A percentile compares a stretch with the other conserved stretches of the same genome.
Evolutionary conservation across 768 basidiomycete species (phyloP).

Genomic region (Boletus rubroflammeus): DNA sequence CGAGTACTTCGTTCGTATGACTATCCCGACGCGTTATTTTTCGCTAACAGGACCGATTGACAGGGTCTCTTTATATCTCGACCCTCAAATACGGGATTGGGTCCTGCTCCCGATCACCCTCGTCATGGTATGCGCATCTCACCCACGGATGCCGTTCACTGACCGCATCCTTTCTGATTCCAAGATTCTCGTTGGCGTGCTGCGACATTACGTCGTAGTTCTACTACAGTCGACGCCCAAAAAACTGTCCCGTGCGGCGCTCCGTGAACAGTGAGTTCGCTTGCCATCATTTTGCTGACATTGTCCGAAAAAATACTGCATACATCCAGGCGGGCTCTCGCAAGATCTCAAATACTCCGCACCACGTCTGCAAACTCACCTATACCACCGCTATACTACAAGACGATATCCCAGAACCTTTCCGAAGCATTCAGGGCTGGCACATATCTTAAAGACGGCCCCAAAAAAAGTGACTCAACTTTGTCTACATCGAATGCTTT

Average conservation of each 20-base stretch:
- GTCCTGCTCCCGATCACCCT: constrained; percentile 94
- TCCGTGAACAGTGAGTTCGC: constrained; percentile 85
- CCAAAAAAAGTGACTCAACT: constrained; percentile 60
- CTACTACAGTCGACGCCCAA: constrained; percentile 84
- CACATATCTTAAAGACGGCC: constrained; percentile 82
- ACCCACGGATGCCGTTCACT: background rate
- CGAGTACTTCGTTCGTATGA: constrained; percentile 23
- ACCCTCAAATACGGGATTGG: constrained; percentile 95
- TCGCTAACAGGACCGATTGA: constrained; percentile 9
- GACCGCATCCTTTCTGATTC: background rate
- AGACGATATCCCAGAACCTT: constrained; percentile 70
- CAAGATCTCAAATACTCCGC: constrained; percentile 81
- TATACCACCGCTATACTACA: constrained; percentile 69
- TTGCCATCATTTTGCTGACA: constrained; percentile 1
- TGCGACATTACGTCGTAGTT: constrained; percentile 88
- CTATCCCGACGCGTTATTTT: background rate
- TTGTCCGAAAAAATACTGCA: background rate
- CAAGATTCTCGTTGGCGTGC: constrained; percentile 88
- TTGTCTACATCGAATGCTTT: constrained; percentile 74
- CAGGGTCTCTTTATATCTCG: constrained; percentile 66
- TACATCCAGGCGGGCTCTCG: constrained; percentile 61
- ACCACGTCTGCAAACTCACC: constrained; percentile 79
- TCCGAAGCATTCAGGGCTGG: constrained; percentile 70
- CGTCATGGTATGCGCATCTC: constrained; percentile 71
- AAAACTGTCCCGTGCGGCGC: constrained; percentile 67